A percentile compares a stretch with the other conserved stretches of the same genome.
Evolutionary conservation across 2,329 filamentous ascomycete species (phyloP).

Genomic region (Colletotrichum plurivorum): DNA sequence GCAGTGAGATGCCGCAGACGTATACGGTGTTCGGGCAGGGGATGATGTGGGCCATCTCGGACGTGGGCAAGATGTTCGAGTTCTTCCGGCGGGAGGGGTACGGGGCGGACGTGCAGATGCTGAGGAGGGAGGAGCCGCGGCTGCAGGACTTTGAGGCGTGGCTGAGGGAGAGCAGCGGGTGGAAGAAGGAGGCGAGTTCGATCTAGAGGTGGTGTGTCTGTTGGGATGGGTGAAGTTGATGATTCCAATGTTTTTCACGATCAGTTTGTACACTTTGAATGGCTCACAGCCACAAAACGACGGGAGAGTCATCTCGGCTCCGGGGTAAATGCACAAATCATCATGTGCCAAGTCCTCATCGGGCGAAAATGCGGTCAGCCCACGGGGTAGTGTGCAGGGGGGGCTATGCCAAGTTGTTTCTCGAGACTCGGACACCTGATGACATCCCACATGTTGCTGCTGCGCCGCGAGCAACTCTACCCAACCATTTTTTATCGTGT

Average conservation of each 20-base stretch:
- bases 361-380: no score
- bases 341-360: no score
- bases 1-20: constrained; percentile 36
- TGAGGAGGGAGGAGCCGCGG: constrained; percentile 37
- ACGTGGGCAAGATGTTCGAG: constrained; percentile 41
- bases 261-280: no score
- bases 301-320: no score
- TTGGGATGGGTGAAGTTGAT: not conserved
- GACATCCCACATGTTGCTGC: no score
- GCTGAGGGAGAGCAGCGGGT: constrained; percentile 44
- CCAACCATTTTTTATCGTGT: no score
- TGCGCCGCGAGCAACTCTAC: no score
- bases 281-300: no score
- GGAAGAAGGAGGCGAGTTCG: constrained; percentile 39
- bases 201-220: not conserved
- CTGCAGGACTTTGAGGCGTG: constrained; percentile 44
- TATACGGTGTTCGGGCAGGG: constrained; percentile 34
- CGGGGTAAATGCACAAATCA: no score
- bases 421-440: no score
- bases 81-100: constrained; percentile 41
- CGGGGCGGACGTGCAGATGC: constrained; percentile 34
- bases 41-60: constrained; percentile 40
- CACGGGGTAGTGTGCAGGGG: no score
- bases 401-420: no score
- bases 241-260: not conserved